A percentile compares a stretch with the other conserved stretches of the same genome.
phyloP scores from a whole-genome alignment of 148 eudicot species.

The Camellia sinensis region DNA sequence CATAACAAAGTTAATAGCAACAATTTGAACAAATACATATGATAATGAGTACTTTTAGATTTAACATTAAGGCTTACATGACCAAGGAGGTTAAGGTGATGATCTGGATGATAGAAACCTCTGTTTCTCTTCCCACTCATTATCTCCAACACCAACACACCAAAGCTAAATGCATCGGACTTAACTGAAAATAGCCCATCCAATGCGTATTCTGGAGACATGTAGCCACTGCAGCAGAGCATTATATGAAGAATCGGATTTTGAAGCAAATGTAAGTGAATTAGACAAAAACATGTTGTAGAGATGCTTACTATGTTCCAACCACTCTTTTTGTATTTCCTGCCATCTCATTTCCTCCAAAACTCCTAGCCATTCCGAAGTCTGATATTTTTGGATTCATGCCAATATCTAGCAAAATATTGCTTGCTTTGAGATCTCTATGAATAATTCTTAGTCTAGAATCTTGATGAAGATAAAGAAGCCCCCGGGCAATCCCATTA shows the following conservation, averaged over 20 bases:
- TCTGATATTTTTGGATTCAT: conserved; percentile 25
- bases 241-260: background rate
- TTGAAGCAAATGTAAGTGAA: background rate
- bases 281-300: background rate
- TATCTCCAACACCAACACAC: conserved; percentile 27
- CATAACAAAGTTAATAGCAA: background rate
- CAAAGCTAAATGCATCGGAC: conserved; percentile 30
- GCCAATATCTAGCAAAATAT: conserved; percentile 15
- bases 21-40: background rate
- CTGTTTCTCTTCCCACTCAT: conserved; percentile 21
- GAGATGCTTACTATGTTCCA: conserved; percentile 13
- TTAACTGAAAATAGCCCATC: conserved; percentile 23
- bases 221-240: conserved; percentile 19
- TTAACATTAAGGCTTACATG: conserved; percentile 12
- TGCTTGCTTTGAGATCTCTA: conserved; percentile 12
- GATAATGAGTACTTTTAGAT: too few species aligned
- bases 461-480: conserved; percentile 13
- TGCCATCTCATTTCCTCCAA: conserved; percentile 12
- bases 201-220: conserved; percentile 26
- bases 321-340: conserved; percentile 15
- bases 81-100: conserved; percentile 21
- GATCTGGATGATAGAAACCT: conserved; percentile 13
- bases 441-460: conserved; percentile 11
- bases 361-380: conserved; percentile 17
- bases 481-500: conserved; percentile 10